Evolutionary conservation across 2,329 filamentous ascomycete genomes (phyloP), one percentile per base, ranked within the genome.

Genomic region (Moelleriella libera): DNA sequence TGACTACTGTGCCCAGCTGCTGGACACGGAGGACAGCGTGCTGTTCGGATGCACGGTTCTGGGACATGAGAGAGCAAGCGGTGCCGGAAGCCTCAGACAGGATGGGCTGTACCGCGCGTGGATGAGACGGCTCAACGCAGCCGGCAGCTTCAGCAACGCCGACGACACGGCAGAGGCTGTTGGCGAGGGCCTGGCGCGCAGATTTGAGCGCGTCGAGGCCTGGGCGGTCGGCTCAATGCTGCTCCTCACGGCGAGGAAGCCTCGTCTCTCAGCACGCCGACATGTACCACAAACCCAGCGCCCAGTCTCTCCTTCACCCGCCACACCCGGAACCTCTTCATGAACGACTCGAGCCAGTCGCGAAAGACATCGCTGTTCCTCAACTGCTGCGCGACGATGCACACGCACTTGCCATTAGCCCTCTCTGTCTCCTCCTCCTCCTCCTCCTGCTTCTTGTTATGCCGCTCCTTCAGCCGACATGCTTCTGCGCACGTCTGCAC

Each of bases 311-410:
- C 66, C 57, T 88, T 82, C 5, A 95, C 63, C 49, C 85, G 75
- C 87, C 88, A 97, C 6, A 83, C 79, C 9, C 71, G 70, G 57
- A 97, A 97, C 7, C 63, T 60, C 32, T 60, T 60, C 50, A 76
- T 65, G 53, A 95, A 89, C 46, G 76, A 75, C 51, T 69, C 70
- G 45, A 95, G 66, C 87, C 89, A 97, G 11, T 72, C 68, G 56
- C 90, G 82, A 55, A 97, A 92, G 5, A 97, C 86, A 34, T 89
- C 83, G 2, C 85, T 78, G 30, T 87, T 82, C 31, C 92, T 79
- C 45, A 96, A 75, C 64, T 97, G 90, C 68, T 97, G 90, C 29
- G 86, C 90, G 45, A 97, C 74, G 5, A 97, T 65, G 58, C 85
- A 89, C 1, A 95, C 54, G 5, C 85, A 83, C 42, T 43, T 30